Evolutionary conservation across 2,329 filamentous ascomycete genomes (phyloP).

Genomic region (Colletotrichum scovillei): DNA sequence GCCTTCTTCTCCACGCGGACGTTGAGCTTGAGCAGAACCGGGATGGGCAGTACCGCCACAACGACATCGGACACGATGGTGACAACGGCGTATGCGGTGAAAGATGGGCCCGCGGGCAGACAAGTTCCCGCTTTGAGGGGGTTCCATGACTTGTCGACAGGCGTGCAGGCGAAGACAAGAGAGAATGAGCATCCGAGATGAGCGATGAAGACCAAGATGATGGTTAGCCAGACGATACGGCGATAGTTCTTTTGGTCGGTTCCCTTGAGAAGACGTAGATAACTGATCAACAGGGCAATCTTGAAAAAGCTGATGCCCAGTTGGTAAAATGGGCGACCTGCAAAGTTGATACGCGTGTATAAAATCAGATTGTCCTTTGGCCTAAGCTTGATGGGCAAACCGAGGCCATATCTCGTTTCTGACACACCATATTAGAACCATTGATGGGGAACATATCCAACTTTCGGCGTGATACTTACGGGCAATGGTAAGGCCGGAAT

Average conservation of each 20-base stretch:
- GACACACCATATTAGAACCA: constrained; percentile 4
- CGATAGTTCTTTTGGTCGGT: constrained; percentile 59
- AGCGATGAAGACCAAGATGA: constrained; percentile 54
- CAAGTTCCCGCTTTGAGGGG: constrained; percentile 53
- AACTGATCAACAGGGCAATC: constrained; percentile 63
- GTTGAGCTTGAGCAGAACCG: constrained; percentile 60
- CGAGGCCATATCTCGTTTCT: constrained; percentile 66
- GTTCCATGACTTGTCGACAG: constrained; percentile 61
- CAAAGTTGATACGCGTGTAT: constrained; percentile 63
- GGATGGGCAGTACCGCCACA: constrained; percentile 62
- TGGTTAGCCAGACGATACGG: constrained; percentile 55
- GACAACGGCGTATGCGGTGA: constrained; percentile 62
- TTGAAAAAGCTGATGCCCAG: constrained; percentile 68
- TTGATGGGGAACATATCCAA: not conserved
- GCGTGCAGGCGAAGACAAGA: constrained; percentile 62
- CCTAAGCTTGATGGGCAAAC: constrained; percentile 56
- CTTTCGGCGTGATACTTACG: constrained; percentile 48
- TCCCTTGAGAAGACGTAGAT: constrained; percentile 60
- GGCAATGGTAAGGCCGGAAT: constrained; percentile 61
- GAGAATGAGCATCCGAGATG: constrained; percentile 61
- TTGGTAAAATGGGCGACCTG: constrained; percentile 65
- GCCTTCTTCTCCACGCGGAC: constrained; percentile 60
- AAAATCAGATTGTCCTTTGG: constrained; percentile 55
- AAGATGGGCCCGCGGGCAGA: constrained; percentile 57
- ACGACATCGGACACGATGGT: constrained; percentile 63